Conservation (phyloP, 148 eudicot genomes). For the Rhododendron williamsianum region DNA sequence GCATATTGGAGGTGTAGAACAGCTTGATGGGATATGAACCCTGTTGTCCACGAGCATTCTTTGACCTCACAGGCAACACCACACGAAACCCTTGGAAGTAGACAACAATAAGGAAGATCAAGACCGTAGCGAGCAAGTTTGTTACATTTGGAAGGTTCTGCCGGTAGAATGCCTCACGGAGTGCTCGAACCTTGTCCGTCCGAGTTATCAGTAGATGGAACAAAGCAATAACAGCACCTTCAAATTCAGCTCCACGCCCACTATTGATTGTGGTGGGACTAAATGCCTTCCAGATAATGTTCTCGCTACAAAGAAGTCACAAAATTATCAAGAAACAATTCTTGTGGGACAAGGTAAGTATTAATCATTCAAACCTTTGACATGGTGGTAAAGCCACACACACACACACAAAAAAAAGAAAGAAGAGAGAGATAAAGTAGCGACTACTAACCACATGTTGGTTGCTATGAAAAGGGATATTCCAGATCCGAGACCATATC, state of each 20-base stretch:
- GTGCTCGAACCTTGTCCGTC: constrained; percentile 81
- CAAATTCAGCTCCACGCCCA: constrained; percentile 88
- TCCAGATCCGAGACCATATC: constrained; percentile 90
- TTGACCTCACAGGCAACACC: constrained; percentile 78
- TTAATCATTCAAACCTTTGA: not conserved
- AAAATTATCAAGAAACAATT: not conserved
- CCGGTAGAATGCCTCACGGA: constrained; percentile 86
- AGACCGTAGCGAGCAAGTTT: constrained; percentile 73
- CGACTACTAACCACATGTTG: constrained; percentile 60
- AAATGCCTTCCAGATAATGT: constrained; percentile 87
- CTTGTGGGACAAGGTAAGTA: not conserved
- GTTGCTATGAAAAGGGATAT: constrained; percentile 85
- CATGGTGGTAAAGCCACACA: not conserved
- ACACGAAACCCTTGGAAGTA: constrained; percentile 95
- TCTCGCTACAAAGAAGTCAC: constrained; percentile 46
- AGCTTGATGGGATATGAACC: constrained; percentile 87
- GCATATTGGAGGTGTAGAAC: constrained; percentile 97
- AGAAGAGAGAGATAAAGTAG: not conserved
- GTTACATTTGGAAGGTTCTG: constrained; percentile 92
- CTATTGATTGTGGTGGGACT: constrained; percentile 84
- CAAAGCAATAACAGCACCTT: constrained; percentile 87
- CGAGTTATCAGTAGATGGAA: constrained; percentile 80
- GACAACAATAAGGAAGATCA: constrained; percentile 74
- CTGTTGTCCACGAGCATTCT: constrained; percentile 97
- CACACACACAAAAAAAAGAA: too few species aligned